Evolutionary conservation across 208 protist genomes (phyloP), one percentile per base, ranked within the genome.

Genomic region (Trypanosoma conorhini): DNA sequence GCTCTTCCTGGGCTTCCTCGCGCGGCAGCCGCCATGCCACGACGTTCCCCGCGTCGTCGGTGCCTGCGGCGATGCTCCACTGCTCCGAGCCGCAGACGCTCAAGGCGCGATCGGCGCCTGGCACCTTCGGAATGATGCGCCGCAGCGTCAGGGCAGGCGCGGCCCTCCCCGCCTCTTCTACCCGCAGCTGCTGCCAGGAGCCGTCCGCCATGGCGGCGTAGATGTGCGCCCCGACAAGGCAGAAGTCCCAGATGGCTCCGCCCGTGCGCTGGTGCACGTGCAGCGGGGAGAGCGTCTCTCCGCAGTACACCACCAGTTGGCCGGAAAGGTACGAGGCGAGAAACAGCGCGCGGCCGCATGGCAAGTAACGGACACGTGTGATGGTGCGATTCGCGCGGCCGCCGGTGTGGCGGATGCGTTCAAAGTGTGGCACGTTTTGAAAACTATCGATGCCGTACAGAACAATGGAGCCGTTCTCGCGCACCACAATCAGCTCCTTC

Each of bases 361-460:
- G 60, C 17, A 93, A 57, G 64, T 86, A 96, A n/a, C 64, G 65
- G 8, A 94, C 60, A 21, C 80, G 80, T 1, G 88, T 91, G 66
- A 93, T 83, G 71, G 87, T 96, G 64, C 83, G 85, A 17, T 79
- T 79, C 30, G 62, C 57, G 33, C 85, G 78, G 22, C 91, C 91
- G 24, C 88, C 91, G 22, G 86, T 93, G 69, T 90, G 82, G 2
- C 91, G 91, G 24, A 89, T 70, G 62, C 67, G 81, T 30, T 79
- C 76, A 68, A 96, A 94, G 73, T 96, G 91, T 13, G 84, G 80
- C 19, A 94, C 81, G 67, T 92, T 92, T 65, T 94, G 87, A 61
- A 88, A 88, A 58, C 77, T 89, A 5, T 66, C 69, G 46, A 96
- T 61, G 54, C 70, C 38, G 69, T 91, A 94, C 30, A 83, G 77